phyloP scores from a whole-genome alignment of 2,329 filamentous ascomycete species.

The Microdochium bolleyi region DNA sequence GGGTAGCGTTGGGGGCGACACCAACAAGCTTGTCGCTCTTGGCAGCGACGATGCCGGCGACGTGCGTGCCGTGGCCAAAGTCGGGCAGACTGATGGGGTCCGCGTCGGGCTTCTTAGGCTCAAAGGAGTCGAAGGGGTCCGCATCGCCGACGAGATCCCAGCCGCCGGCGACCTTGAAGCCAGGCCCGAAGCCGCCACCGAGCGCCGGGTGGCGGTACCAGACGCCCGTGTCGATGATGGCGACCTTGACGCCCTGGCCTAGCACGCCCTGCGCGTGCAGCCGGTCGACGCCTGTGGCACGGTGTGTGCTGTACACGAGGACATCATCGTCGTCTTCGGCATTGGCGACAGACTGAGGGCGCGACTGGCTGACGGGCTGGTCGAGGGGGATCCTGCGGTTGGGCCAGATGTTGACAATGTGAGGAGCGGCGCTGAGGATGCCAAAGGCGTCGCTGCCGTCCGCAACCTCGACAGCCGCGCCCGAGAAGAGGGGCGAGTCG shows the following conservation, averaged over 20 bases:
- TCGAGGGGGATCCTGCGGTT: background rate
- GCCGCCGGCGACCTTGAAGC: background rate
- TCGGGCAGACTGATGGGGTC: background rate
- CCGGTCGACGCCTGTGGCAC: slow-evolving; percentile 12
- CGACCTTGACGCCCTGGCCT: slow-evolving; percentile 9
- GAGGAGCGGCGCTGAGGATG: background rate
- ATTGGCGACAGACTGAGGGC: background rate
- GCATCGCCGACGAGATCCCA: slow-evolving; percentile 1
- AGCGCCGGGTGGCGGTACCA: background rate
- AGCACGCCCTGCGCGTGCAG: slow-evolving; percentile 9
- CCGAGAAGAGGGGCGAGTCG: background rate
- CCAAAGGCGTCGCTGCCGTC: background rate
- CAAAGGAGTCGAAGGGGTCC: background rate
- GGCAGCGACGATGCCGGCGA: slow-evolving; percentile 1
- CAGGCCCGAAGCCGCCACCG: background rate
- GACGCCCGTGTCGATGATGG: slow-evolving; percentile 6
- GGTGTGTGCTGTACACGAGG: slow-evolving; percentile 1
- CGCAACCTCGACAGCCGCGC: background rate
- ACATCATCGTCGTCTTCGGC: background rate
- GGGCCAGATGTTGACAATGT: background rate
- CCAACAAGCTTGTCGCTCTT: background rate
- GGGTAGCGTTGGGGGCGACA: slow-evolving; percentile 1
- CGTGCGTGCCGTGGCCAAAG: slow-evolving; percentile 2
- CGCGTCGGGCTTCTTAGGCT: background rate
- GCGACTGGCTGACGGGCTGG: background rate